A percentile compares a stretch with the other conserved stretches of the same genome.
phyloP scores from a whole-genome alignment of 2,329 filamentous ascomycete genomes.

The Lachnellula cervina region DNA sequence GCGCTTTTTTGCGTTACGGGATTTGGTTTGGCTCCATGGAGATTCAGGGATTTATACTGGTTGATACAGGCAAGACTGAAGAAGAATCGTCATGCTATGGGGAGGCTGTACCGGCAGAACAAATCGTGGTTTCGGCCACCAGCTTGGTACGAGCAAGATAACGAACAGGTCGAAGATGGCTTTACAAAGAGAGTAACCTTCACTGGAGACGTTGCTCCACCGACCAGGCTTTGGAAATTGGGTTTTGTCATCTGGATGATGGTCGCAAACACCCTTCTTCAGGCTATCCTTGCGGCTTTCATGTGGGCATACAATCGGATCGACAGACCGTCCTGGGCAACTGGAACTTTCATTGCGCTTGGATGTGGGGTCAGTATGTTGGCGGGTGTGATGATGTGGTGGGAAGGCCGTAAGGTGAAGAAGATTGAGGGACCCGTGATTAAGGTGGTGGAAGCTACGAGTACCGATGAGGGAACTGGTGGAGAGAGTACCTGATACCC shows the following conservation, averaged over 20 bases:
- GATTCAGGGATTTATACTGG: constrained; percentile 69
- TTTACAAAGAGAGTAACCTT: constrained; percentile 50
- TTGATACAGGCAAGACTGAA: constrained; percentile 56
- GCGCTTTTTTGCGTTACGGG: constrained; percentile 19
- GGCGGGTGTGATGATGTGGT: constrained; percentile 16
- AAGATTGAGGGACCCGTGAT: constrained; percentile 14
- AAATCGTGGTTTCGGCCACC: constrained; percentile 67
- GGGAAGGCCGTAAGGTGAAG: constrained; percentile 17
- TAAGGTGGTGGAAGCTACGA: constrained; percentile 7
- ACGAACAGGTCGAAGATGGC: constrained; percentile 47
- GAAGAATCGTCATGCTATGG: constrained; percentile 49
- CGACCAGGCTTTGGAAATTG: constrained; percentile 66
- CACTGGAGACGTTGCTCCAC: constrained; percentile 63
- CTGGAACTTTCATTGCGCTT: constrained; percentile 13
- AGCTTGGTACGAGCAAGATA: constrained; percentile 55
- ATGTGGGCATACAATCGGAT: constrained; percentile 20
- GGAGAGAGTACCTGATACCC: no score
- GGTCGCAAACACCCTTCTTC: constrained; percentile 35
- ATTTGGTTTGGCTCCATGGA: constrained; percentile 12
- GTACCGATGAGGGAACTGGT: neutral
- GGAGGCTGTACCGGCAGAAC: constrained; percentile 66
- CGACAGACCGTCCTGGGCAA: constrained; percentile 13
- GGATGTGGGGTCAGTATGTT: constrained; percentile 15
- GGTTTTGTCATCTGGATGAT: constrained; percentile 51
- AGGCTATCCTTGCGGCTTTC: constrained; percentile 8